Base-by-base conservation (phyloP, 2,329 filamentous ascomycete genomes). In the Xylariaceae sp. region DNA sequence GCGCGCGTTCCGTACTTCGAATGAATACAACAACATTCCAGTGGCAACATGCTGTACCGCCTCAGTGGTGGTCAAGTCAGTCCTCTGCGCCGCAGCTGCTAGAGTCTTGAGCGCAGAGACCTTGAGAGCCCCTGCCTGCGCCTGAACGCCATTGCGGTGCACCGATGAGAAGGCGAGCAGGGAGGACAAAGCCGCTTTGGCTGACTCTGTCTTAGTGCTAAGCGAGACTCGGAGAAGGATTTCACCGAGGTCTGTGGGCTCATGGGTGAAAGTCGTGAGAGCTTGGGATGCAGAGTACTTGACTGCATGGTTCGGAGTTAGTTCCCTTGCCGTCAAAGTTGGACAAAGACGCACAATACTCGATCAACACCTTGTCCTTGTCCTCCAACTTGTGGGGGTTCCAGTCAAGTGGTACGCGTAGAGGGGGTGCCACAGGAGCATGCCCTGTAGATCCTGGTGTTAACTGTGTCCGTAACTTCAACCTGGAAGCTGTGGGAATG, bases 21-120 rank as follows among this genome's bases (percentile, higher is more conserved):
- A 64, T 3, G 67, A 69, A 50, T 53, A 69, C 11, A 71, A 34
- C 8, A 71, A 34, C 64, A 71, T 69, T 1, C 60, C 61, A 3
- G 69, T 53, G 11, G 64, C 69, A 24, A 67, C 51, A 48, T 71
- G 69, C 29, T 66, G 66, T 3, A 65, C 49, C 3, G 64, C 58
- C 44, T 69, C 67, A 12, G 49, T 53, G n/a, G 28, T 23, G 3
- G 24, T 4, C 49, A 36, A 33, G 29, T 46, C 19, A 64, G 53
- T 31, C n/a, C n/a, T n/a, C 8, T 14, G 39, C 16, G 60, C 55
- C 21, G 49, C 55, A 16, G 48, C 45, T 5, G 31, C 39, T 49
- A 69, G 29, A 23, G 51, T 33, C 28, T 55, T 33, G 6, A 68
- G 26, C 3, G 65, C 66, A 4, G 57, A 26, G 7, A 67, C 63